Evolutionary conservation across 306 rosid genomes (phyloP), one percentile per base, ranked within the genome.

Genomic region (Lagenaria siceraria): DNA sequence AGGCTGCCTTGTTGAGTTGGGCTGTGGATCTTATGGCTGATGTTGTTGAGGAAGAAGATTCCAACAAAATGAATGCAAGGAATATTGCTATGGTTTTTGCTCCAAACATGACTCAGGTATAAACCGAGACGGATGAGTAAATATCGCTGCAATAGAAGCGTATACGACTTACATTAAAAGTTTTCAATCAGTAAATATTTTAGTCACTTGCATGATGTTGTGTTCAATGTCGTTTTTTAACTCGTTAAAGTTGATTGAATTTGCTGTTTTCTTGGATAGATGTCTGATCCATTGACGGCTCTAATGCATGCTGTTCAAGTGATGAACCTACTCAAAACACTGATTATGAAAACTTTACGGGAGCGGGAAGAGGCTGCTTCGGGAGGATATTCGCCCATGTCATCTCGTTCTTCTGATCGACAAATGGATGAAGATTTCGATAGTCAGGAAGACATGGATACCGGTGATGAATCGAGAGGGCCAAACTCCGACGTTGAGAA

Each of bases 241-340:
- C 55, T 19, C 11, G 17, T 24, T 48, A 9, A 14, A 15, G 52
- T 29, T 68, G 59, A 53, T 62, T 77, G 61, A 52, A 58, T 64
- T 65, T 79, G 21, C 7, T 53, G 48, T 82, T 83, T 82, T 31
- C 10, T 87, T 78, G 25, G 74, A 55, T 85, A 95, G 99, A 95
- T 95, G 99, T 95, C 99, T 52, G 99, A 95, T 90, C 99, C 97
- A 48, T 85, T 92, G 83, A 95, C 97, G 35, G 99, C 99, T 66
- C 83, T 95, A 85, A 92, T 95, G 99, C 97, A 95, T 24, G 99
- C 99, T 36, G 99, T 95, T 81, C 99, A 95, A 88, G 99, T 95
- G 56, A 95, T 95, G 99, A 95, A 95, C 84, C 81, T 95, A 60
- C 97, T 95, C 80, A 95, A 89, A 85, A 92, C 96, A 61, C 86